phyloP scores from a whole-genome alignment of 768 basidiomycete species.

The button mushroom (Agaricus bisporus) region DNA sequence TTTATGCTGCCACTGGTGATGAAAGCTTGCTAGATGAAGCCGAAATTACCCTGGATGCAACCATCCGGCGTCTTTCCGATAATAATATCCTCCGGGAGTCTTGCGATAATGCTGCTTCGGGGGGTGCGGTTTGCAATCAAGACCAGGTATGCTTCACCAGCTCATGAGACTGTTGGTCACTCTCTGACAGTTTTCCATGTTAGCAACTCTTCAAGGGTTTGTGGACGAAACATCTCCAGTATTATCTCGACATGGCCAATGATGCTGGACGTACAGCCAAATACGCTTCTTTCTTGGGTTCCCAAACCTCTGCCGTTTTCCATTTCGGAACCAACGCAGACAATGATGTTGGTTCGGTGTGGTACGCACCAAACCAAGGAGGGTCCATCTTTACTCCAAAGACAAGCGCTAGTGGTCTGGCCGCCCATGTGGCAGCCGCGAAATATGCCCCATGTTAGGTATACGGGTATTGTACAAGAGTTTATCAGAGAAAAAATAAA shows the following conservation, averaged over 20 bases:
- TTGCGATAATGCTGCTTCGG: constrained; percentile 39
- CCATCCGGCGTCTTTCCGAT: constrained; percentile 32
- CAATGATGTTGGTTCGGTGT: constrained; percentile 39
- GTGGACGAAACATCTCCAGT: constrained; percentile 47
- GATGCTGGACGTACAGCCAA: constrained; percentile 35
- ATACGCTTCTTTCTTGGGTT: constrained; percentile 33
- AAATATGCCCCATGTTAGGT: constrained; percentile 34
- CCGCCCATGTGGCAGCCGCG: constrained; percentile 34
- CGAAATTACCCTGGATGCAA: constrained; percentile 47
- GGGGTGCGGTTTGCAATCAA: constrained; percentile 34
- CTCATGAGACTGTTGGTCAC: not conserved
- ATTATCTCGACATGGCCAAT: constrained; percentile 41
- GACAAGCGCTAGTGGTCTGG: constrained; percentile 37
- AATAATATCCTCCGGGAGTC: constrained; percentile 43
- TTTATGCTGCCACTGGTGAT: constrained; percentile 35
- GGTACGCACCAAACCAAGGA: constrained; percentile 39
- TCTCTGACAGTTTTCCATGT: not conserved
- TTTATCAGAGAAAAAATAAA: constrained; percentile 1
- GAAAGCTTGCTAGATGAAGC: constrained; percentile 36
- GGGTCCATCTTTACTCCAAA: constrained; percentile 40
- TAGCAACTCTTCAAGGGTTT: constrained; percentile 47
- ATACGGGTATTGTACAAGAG: not conserved
- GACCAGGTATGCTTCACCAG: constrained; percentile 31
- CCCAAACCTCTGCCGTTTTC: constrained; percentile 36
- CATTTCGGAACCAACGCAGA: constrained; percentile 35